Percentiles rank a stretch among this genome's conserved stretches.
Conservation (phyloP, 1,139 yeast species). For the Kodamaea arcana region DNA sequence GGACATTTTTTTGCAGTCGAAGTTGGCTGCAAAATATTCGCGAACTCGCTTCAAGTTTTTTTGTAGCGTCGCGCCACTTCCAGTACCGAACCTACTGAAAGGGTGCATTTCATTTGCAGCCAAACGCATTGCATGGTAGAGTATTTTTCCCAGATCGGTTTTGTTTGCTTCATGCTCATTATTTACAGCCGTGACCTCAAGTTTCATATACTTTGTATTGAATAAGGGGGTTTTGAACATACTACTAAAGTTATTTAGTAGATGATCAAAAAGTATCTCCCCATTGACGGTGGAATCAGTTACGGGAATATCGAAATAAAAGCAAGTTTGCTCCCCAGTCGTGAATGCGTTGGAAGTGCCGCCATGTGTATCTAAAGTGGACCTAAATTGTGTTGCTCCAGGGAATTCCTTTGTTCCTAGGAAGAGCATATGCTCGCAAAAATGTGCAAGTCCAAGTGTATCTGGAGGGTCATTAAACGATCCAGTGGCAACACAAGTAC, state of each 20-base stretch:
- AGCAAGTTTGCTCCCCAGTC: conserved; percentile 59
- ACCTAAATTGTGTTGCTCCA: conserved; percentile 41
- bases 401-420: conserved; percentile 57
- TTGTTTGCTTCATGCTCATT: conserved; percentile 60
- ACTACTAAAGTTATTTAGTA: conserved; percentile 49
- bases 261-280: conserved; percentile 37
- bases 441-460: conserved; percentile 63
- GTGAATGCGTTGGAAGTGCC: conserved; percentile 67
- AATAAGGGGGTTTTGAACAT: conserved; percentile 51
- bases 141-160: conserved; percentile 36
- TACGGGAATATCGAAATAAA: conserved; percentile 56
- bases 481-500: conserved; percentile 56
- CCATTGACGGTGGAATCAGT: conserved; percentile 19
- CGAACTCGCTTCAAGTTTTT: conserved; percentile 21
- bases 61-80: conserved; percentile 34
- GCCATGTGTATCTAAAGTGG: conserved; percentile 40
- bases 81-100: conserved; percentile 46
- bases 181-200: conserved; percentile 57
- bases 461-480: conserved; percentile 58
- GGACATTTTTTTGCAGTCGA: conserved; percentile 41
- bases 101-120: conserved; percentile 41
- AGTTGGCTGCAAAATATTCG: conserved; percentile 28
- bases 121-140: conserved; percentile 56
- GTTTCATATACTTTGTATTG: conserved; percentile 32
- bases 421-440: conserved; percentile 67